Percentiles rank a stretch among this genome's conserved stretches.
Evolutionary conservation across 192 early-diverging fungal genomes (phyloP).

Genomic region (Gonapodya prolifera): DNA sequence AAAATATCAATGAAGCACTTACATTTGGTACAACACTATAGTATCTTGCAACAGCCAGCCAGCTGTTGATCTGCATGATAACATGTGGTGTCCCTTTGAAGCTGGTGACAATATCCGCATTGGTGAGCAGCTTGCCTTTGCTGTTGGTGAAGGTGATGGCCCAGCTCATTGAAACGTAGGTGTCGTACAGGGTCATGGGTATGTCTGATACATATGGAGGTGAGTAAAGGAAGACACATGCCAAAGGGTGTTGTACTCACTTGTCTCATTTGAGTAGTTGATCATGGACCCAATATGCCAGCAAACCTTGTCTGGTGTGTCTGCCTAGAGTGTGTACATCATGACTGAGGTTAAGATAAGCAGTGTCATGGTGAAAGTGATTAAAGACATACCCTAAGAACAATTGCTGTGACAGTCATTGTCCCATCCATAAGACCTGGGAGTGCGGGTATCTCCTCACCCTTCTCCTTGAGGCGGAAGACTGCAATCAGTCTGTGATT

Average conservation of each 20-base stretch:
- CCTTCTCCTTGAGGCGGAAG: no score
- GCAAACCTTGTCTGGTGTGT: not conserved
- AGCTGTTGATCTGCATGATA: not conserved
- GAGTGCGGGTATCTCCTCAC: no score
- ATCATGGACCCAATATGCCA: not conserved
- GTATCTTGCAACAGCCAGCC: not conserved
- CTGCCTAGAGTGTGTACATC: no score
- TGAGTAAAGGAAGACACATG: not conserved
- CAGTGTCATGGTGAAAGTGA: no score
- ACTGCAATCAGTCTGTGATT: no score
- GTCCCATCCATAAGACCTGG: no score
- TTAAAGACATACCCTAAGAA: no score
- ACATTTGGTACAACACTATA: not conserved
- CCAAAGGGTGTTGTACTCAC: not conserved
- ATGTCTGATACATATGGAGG: not conserved
- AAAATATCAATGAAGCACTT: not conserved
- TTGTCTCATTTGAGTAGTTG: not conserved
- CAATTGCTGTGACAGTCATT: no score
- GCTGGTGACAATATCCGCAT: not conserved
- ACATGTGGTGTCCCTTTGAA: not conserved
- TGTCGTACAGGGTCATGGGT: not conserved
- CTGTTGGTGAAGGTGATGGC: not conserved
- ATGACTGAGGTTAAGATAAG: no score
- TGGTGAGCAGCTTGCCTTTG: not conserved
- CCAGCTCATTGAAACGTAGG: not conserved